Percentiles rank a stretch among this genome's conserved stretches.
Evolutionary conservation across 345 rosid genomes (phyloP).

Genomic region (Crucihimalaya himalaica): DNA sequence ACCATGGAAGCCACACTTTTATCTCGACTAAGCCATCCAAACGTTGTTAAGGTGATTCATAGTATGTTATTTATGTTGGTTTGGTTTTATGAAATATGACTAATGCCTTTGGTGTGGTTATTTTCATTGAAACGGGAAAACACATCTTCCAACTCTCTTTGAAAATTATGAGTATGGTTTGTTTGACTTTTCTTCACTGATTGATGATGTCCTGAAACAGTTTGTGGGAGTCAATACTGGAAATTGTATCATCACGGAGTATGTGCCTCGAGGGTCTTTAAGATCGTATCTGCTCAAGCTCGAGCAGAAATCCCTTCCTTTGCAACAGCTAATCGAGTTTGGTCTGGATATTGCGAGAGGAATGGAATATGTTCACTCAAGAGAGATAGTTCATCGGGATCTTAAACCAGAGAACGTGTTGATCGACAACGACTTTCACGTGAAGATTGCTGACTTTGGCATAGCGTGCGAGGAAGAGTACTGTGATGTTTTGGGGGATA

Average conservation of each 20-base stretch:
- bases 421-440: slow-evolving; percentile 56
- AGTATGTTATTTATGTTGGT: background rate
- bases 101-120: background rate
- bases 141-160: background rate
- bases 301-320: slow-evolving; percentile 57
- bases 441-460: slow-evolving; percentile 89
- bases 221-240: slow-evolving; percentile 60
- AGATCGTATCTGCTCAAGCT: slow-evolving; percentile 79
- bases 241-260: slow-evolving; percentile 60
- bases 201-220: slow-evolving; percentile 38
- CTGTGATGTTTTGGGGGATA: slow-evolving; percentile 63
- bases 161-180: background rate
- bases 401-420: slow-evolving; percentile 87
- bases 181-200: background rate
- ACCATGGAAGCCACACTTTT: slow-evolving; percentile 67
- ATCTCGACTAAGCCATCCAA: slow-evolving; percentile 64
- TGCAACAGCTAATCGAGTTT: slow-evolving; percentile 50
- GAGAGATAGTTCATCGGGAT: slow-evolving; percentile 79
- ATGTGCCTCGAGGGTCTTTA: slow-evolving; percentile 61
- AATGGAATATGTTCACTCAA: slow-evolving; percentile 81
- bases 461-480: slow-evolving; percentile 75
- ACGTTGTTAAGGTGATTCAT: slow-evolving; percentile 68
- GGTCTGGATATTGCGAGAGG: slow-evolving; percentile 83
- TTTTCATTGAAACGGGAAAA: background rate
- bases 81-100: background rate